These are phyloP conservation scores for Cinchona pubescens DNA, from an alignment of 257 asterid genomes.

Conservation along the genomic window DNA sequence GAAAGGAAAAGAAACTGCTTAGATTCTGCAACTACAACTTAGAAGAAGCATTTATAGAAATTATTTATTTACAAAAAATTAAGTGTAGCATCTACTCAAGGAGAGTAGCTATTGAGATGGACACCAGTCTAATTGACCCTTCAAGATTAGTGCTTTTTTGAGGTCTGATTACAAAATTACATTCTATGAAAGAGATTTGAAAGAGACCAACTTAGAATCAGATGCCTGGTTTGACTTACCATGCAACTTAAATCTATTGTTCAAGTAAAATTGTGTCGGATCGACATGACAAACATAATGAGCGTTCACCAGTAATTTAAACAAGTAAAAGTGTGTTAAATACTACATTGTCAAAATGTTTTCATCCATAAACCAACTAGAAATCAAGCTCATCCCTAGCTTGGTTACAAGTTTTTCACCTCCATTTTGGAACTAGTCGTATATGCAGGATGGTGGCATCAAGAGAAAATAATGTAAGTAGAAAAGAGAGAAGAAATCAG, in stretches of 20 bases:
- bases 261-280: background rate
- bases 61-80: background rate
- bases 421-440: background rate
- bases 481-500: slow-evolving; percentile 2
- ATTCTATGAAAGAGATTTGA: background rate
- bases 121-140: background rate
- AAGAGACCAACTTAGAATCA: background rate
- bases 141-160: background rate
- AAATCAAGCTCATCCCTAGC: background rate
- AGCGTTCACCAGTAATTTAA: background rate
- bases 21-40: background rate
- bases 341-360: background rate
- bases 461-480: background rate
- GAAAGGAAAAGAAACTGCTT: background rate
- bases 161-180: background rate
- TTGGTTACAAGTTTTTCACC: background rate
- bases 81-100: background rate
- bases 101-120: background rate
- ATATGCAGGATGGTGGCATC: background rate
- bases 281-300: background rate
- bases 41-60: background rate
- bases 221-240: background rate
- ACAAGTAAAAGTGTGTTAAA: background rate
- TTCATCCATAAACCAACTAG: background rate
- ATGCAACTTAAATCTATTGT: background rate